phyloP scores from a whole-genome alignment of 257 asterid genomes.

The Lavandula angustifolia region DNA sequence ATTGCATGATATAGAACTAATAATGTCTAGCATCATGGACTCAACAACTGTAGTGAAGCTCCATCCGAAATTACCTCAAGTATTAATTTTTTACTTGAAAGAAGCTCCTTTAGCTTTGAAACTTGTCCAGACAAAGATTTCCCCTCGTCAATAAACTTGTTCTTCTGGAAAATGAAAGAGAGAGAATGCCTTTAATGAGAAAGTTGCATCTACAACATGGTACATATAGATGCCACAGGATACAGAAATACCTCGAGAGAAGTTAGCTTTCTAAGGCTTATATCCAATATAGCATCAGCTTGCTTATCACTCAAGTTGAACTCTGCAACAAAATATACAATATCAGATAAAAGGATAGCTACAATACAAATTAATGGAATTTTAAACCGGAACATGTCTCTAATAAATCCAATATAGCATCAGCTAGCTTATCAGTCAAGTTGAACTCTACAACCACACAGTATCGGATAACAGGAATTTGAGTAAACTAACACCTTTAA shows the following conservation, averaged over 20 bases:
- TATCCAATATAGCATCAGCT: slow-evolving; percentile 93
- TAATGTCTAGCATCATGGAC: slow-evolving; percentile 1
- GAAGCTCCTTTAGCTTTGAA: slow-evolving; percentile 73
- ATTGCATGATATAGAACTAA: slow-evolving; percentile 1
- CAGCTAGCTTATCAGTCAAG: no score
- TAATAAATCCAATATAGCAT: neutral
- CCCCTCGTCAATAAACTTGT: slow-evolving; percentile 84
- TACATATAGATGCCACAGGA: slow-evolving; percentile 26
- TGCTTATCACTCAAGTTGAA: slow-evolving; percentile 85
- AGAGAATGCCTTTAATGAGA: slow-evolving; percentile 23
- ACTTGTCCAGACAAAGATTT: slow-evolving; percentile 72
- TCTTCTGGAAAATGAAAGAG: slow-evolving; percentile 56
- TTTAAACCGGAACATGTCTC: neutral
- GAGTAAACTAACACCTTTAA: no score
- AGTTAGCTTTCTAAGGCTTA: slow-evolving; percentile 90
- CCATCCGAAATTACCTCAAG: slow-evolving; percentile 57
- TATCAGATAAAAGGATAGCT: neutral
- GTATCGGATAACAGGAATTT: no score
- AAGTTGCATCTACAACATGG: slow-evolving; percentile 14
- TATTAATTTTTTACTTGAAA: slow-evolving; percentile 75
- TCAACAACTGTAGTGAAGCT: slow-evolving; percentile 19
- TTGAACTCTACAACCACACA: no score
- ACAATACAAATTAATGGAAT: neutral
- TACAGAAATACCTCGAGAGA: slow-evolving; percentile 71
- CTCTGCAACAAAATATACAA: slow-evolving; percentile 51